Evolutionary conservation across 768 basidiomycete species (phyloP), one percentile per base, ranked within the genome.

Genomic region (Mycena capillaripes): DNA sequence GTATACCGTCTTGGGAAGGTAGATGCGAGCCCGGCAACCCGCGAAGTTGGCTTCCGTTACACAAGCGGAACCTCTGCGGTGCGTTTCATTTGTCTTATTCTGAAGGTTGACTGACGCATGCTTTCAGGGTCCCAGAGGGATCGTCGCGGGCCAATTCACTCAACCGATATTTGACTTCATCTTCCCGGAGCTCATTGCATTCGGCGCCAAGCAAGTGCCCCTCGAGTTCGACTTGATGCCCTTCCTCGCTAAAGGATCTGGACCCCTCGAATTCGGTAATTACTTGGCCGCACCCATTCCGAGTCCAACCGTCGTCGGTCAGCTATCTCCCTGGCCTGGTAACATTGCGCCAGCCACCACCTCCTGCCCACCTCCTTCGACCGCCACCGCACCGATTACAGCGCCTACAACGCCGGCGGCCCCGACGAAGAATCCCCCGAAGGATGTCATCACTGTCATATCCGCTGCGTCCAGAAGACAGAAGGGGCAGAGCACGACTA

Each of bases 141-240:
- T 76, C 52, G 32, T 74, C 23, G 76, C 76, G 2, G 75, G 77
- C 12, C 75, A 75, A 55, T 70, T 67, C 56, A 66, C 75, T 25
- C 74, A 73, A 44, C 72, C 75, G 0, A 38, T 73, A 0, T 71
- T 76, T 32, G 64, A 67, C 3, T 71, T 56, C 44, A 34, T 74
- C 48, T 77, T 74, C 67, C 76, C 76, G 4, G 75, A 77, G 38
- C 75, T 74, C 38, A 56, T 57, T 27, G 53, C 66, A n/a, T 76
- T 74, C 36, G 30, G 53, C 53, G 53, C 53, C 16, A 30, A 72
- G 69, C 19, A 57, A 53, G 36, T 63, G 48, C 27, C 66, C 25
- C 19, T 64, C 14, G 25, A 77, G 38, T 77, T 77, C 68, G 66
- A 77, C 30, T 27, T 72, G 50, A n/a, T 77, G 5, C 70, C 72